Percentiles rank a stretch among this genome's conserved stretches.
Conservation (phyloP, 2,329 filamentous ascomycete species). For the Alternaria postmessia region DNA sequence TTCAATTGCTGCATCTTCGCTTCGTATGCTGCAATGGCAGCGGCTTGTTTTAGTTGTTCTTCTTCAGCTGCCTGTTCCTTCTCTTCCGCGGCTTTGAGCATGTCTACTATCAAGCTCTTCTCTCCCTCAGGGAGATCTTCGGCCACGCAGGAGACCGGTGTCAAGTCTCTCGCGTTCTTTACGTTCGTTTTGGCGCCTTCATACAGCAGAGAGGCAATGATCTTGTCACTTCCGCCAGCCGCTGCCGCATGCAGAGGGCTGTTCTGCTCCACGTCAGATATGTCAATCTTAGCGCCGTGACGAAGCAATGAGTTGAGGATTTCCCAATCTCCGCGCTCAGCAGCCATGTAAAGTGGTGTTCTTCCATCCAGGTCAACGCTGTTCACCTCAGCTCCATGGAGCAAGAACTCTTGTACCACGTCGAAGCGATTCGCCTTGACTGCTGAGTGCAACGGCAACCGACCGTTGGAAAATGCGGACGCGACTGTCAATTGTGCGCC, state of each 20-base stretch:
- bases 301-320: constrained; percentile 30
- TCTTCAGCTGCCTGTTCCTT: constrained; percentile 22
- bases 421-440: constrained; percentile 35
- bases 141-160: constrained; percentile 24
- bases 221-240: constrained; percentile 21
- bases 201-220: constrained; percentile 26
- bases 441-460: constrained; percentile 40
- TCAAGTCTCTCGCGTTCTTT: constrained; percentile 27
- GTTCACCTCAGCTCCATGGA: constrained; percentile 27
- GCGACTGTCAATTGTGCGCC: constrained; percentile 29
- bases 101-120: constrained; percentile 24
- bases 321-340: constrained; percentile 30
- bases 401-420: constrained; percentile 34
- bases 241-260: constrained; percentile 34
- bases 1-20: constrained; percentile 15
- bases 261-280: constrained; percentile 27
- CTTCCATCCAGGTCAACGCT: constrained; percentile 23
- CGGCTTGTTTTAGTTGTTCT: constrained; percentile 7
- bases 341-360: constrained; percentile 35
- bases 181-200: constrained; percentile 28
- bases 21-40: constrained; percentile 14
- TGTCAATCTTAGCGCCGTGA: constrained; percentile 26
- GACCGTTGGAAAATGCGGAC: constrained; percentile 34
- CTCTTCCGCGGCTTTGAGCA: constrained; percentile 31
- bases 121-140: constrained; percentile 26